Percentiles rank a stretch among this genome's conserved stretches.
phyloP scores from a whole-genome alignment of 2,329 filamentous ascomycete genomes.

The Samsoniella hepiali region DNA sequence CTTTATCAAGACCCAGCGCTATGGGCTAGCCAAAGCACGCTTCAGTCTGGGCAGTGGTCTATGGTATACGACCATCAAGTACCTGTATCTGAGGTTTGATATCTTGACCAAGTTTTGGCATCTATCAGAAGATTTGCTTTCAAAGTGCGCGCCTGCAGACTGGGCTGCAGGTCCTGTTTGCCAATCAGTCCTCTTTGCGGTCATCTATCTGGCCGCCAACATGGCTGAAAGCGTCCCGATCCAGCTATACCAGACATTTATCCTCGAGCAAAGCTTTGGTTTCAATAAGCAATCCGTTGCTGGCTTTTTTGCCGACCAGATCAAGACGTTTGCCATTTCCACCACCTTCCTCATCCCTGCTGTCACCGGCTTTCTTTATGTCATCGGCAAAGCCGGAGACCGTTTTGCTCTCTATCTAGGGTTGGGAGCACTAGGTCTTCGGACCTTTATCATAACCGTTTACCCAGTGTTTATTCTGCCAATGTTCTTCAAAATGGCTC shows the following conservation, averaged over 20 bases:
- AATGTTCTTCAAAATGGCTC: slow-evolving; percentile 96
- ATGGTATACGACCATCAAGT: slow-evolving; percentile 81
- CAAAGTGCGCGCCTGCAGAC: slow-evolving; percentile 67
- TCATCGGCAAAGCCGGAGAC: slow-evolving; percentile 88
- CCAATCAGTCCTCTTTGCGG: slow-evolving; percentile 88
- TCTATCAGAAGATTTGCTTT: slow-evolving; percentile 70
- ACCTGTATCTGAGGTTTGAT: slow-evolving; percentile 85
- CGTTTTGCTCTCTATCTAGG: slow-evolving; percentile 98
- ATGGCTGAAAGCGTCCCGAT: slow-evolving; percentile 76
- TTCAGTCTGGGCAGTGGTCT: slow-evolving; percentile 78
- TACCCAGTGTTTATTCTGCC: slow-evolving; percentile 94
- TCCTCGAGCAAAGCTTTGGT: slow-evolving; percentile 92
- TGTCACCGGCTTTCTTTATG: slow-evolving; percentile 84
- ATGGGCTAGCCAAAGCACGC: slow-evolving; percentile 91
- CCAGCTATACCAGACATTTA: slow-evolving; percentile 89
- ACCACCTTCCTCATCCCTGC: slow-evolving; percentile 80
- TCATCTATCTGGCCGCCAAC: slow-evolving; percentile 78
- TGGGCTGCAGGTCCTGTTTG: slow-evolving; percentile 74
- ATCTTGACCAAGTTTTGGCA: slow-evolving; percentile 87
- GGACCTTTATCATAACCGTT: slow-evolving; percentile 91
- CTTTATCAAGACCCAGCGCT: slow-evolving; percentile 92
- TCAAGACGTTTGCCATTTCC: slow-evolving; percentile 83
- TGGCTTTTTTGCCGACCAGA: slow-evolving; percentile 82
- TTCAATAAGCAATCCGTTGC: slow-evolving; percentile 97
- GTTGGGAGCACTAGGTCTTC: slow-evolving; percentile 83